A percentile compares a stretch with the other conserved stretches of the same genome.
Evolutionary conservation across 441 rosid species (phyloP).

Genomic region (Mallotus japonicus): DNA sequence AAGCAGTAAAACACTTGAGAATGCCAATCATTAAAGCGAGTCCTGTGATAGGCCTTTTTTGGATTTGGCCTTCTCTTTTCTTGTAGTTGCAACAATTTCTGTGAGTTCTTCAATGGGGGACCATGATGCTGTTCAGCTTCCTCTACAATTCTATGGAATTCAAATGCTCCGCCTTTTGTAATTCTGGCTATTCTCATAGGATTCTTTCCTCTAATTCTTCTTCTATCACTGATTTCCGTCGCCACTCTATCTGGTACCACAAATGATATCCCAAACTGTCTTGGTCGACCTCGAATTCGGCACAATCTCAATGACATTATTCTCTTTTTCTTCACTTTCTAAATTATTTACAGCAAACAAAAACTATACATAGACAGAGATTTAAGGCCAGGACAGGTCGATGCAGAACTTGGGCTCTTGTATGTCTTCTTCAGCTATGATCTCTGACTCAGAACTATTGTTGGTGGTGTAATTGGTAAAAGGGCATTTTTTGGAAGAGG

Average conservation of each 20-base stretch:
- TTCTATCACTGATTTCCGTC: conserved; percentile 6
- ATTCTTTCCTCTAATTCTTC: conserved; percentile 12
- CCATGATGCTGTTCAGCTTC: background rate
- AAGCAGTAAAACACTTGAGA: background rate
- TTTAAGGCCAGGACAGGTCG: background rate
- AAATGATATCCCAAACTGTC: conserved; percentile 17
- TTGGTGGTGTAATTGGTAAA: background rate
- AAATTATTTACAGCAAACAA: too few relatives aligned
- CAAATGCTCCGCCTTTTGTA: background rate
- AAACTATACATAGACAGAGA: background rate
- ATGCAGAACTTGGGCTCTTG: background rate
- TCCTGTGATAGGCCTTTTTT: conserved; percentile 11
- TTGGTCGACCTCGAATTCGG: background rate
- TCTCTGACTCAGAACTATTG: background rate
- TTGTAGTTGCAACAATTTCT: background rate
- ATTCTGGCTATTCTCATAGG: conserved; percentile 9
- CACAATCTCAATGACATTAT: background rate
- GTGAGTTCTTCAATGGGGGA: background rate
- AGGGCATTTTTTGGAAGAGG: background rate
- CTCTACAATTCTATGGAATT: conserved; percentile 4
- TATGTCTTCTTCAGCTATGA: background rate
- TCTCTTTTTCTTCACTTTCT: too few relatives aligned
- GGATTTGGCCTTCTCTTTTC: background rate
- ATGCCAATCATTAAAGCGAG: conserved; percentile 15
- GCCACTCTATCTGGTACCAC: conserved; percentile 14